These are phyloP conservation scores for Pseudonitzschia pungens DNA, from an alignment of 108 stramenopile genomes.

Conservation along the genomic window DNA sequence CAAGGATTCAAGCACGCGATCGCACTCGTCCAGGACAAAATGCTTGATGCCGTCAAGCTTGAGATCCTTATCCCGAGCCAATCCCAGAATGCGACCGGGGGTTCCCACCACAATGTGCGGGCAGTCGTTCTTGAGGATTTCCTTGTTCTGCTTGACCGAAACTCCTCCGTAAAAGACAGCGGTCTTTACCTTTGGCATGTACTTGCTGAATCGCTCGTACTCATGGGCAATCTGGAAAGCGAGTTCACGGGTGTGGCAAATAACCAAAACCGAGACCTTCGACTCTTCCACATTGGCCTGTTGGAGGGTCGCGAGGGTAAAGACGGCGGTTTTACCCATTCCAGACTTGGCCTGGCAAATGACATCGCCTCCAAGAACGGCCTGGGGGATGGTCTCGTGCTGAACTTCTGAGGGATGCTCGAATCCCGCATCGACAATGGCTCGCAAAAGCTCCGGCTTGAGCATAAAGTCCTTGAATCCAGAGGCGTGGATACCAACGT, in stretches of 20 bases:
- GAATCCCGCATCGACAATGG: slow-evolving; percentile 99
- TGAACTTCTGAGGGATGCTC: slow-evolving; percentile 99
- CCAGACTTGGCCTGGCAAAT: slow-evolving; percentile 99
- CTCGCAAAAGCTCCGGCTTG: slow-evolving; percentile 98
- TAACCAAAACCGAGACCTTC: slow-evolving; percentile 89
- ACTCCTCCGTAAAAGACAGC: slow-evolving; percentile 99
- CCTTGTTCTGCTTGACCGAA: slow-evolving; percentile 78
- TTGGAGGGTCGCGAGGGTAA: slow-evolving; percentile 98
- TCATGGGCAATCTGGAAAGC: slow-evolving; percentile 99
- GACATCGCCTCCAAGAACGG: slow-evolving; percentile 98
- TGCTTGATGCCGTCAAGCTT: slow-evolving; percentile 95
- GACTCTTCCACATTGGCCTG: slow-evolving; percentile 83
- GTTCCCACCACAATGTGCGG: slow-evolving; percentile 99
- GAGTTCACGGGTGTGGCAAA: slow-evolving; percentile 99
- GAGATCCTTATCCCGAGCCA: slow-evolving; percentile 91
- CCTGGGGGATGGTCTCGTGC: slow-evolving; percentile 99
- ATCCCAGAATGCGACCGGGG: slow-evolving; percentile 93
- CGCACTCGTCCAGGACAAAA: slow-evolving; percentile 99
- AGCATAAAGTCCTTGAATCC: slow-evolving; percentile 99
- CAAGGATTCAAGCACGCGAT: slow-evolving; percentile 94
- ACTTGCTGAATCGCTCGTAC: slow-evolving; percentile 99
- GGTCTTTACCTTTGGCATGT: slow-evolving; percentile 95
- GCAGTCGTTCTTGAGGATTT: slow-evolving; percentile 91
- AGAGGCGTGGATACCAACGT: slow-evolving; percentile 98
- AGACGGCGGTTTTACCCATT: slow-evolving; percentile 99